These are phyloP conservation scores for Stephanocyclus meneghinianus DNA, from an alignment of 352 stramenopile species.

Conservation along the genomic window DNA sequence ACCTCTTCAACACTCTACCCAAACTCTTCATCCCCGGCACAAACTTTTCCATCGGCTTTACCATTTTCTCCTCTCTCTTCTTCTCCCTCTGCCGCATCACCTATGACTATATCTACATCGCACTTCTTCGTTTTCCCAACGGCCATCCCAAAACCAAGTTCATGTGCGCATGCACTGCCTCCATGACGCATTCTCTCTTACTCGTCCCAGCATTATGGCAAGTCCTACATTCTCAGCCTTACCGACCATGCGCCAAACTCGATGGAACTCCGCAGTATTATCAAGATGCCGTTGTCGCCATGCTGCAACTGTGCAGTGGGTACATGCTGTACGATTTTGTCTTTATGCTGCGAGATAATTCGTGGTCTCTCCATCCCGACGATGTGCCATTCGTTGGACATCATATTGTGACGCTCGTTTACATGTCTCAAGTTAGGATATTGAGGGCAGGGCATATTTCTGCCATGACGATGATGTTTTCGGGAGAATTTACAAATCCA, in stretches of 20 bases:
- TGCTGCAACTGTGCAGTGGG: slow-evolving; percentile 67
- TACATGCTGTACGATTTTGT: slow-evolving; percentile 71
- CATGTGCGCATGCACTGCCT: slow-evolving; percentile 16
- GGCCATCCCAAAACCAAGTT: slow-evolving; percentile 10
- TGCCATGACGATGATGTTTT: slow-evolving; percentile 63
- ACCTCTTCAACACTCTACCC: slow-evolving; percentile 13
- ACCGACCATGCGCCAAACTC: slow-evolving; percentile 36
- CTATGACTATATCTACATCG: slow-evolving; percentile 14
- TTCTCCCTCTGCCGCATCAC: not conserved
- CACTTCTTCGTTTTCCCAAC: slow-evolving; percentile 1
- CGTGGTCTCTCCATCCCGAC: slow-evolving; percentile 15
- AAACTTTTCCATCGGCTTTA: slow-evolving; percentile 5
- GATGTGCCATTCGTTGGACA: slow-evolving; percentile 46
- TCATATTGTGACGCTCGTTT: slow-evolving; percentile 58
- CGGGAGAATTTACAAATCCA: slow-evolving; percentile 69
- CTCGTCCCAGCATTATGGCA: slow-evolving; percentile 43
- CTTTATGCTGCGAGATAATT: slow-evolving; percentile 4
- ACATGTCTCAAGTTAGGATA: slow-evolving; percentile 57
- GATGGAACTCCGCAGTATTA: slow-evolving; percentile 40
- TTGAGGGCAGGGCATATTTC: slow-evolving; percentile 58
- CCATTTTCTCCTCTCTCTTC: slow-evolving; percentile 4
- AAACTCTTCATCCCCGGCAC: slow-evolving; percentile 16
- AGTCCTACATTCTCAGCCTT: slow-evolving; percentile 28
- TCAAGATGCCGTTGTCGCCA: slow-evolving; percentile 47
- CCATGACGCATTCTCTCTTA: slow-evolving; percentile 42